Conservation (phyloP, 345 rosid genomes). For the Populus deltoides region DNA sequence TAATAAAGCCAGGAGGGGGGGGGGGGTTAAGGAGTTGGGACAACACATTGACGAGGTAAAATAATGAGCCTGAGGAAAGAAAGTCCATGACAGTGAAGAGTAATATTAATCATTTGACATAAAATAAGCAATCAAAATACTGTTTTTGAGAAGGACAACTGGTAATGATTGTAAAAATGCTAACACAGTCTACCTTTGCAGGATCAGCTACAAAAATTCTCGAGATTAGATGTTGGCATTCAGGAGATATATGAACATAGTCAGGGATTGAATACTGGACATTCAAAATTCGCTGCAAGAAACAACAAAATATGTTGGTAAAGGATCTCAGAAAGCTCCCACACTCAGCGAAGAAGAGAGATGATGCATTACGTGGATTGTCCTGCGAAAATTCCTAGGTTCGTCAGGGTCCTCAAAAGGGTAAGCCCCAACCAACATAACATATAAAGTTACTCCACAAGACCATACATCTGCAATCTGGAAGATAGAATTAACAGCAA, state of each 20-base stretch:
- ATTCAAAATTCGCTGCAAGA: constrained; percentile 80
- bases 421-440: constrained; percentile 97
- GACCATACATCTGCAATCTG: constrained; percentile 99
- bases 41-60: neutral
- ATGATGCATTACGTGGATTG: constrained; percentile 65
- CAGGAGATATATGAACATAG: constrained; percentile 86
- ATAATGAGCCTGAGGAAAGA: neutral
- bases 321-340: neutral
- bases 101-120: neutral
- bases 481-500: constrained; percentile 1
- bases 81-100: neutral
- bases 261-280: constrained; percentile 96
- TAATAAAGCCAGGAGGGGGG: neutral
- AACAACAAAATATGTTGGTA: constrained; percentile 7
- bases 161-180: neutral
- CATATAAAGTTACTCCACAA: constrained; percentile 94
- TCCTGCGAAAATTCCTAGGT: constrained; percentile 89
- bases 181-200: constrained; percentile 45
- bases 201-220: constrained; percentile 96
- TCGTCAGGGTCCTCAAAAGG: constrained; percentile 98
- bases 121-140: neutral
- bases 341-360: constrained; percentile 1
- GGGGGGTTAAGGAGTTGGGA: neutral
- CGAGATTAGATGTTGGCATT: constrained; percentile 86
- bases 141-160: neutral